Evolutionary conservation across 169 alveolate genomes (phyloP), one percentile per base, ranked within the genome.

Genomic region (Plasmodium falciparum): DNA sequence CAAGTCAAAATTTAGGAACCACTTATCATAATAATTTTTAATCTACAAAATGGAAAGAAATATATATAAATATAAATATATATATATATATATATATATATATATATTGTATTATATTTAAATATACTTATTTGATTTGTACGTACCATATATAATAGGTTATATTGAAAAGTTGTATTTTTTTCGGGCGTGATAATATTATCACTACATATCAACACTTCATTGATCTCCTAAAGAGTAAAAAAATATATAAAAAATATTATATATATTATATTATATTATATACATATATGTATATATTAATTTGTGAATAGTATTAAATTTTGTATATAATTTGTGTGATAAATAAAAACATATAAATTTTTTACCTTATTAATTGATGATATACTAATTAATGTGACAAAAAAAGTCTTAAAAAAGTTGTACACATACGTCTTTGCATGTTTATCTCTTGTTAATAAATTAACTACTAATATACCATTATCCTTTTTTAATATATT

Each of bases 1-100:
- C 50, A 80, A 29, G 45, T 80, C 80, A 39, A 67, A 80, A 29
- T 80, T 80, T 52, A 80, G 61, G 62, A 80, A 80, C 90, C 90
- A 80, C 33, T 49, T 67, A 20, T 80, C 47, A 59, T 76, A 52
- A 43, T 65, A 63, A 11, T 33, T 12, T 65, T 47, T 52, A 7
- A 80, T 67, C 90, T 80, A 63, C 20, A 61, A 24, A 13, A 20
- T 9, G 24, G 26, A 56, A 47, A 58, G 33, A 26, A 45, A 72
- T 11, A 12, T 9, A 74, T 58, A 49, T 74, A 67, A 15, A 47
- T 11, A 15, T 63, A 29, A 3, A 50, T 52, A 29, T 22, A 20
- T 26, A 39, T 29, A 33, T 12, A 12, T 13, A 9, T 33, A 4
- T 33, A 33, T 33, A 4, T 33, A 33, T 56, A n/a, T 33, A 74